Evolutionary conservation across 169 alveolate genomes (phyloP), one percentile per base, ranked within the genome.

Genomic region (Cardiosporidium cionae): DNA sequence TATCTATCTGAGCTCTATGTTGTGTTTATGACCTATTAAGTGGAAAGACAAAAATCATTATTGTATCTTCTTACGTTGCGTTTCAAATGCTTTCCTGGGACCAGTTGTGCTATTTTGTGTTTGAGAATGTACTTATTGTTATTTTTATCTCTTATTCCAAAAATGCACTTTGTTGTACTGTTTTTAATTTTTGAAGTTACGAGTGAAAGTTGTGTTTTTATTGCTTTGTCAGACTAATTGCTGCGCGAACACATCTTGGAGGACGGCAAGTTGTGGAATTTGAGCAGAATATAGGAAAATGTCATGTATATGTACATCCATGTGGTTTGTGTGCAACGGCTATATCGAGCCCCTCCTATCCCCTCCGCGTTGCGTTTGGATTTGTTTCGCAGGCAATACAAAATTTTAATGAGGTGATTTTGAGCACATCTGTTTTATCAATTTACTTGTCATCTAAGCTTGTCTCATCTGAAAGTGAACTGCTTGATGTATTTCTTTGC

Each of bases 241-340:
- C 90, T 32, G 76, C 90, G 23, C 82, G 94, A 32, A 92, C 93
- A 2, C 92, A 87, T 0, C 85, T 73, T 29, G 97, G 96, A 4
- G 76, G 83, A 32, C 83, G 95, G 62, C 94, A 90, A 62, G 82
- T 88, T 3, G 91, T 92, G n/a, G 86, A 87, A 65, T 81, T 92
- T 54, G 94, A 91, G 37, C 84, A 90, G 23, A 86, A 88, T 28
- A 81, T 90, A 32, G 85, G 78, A 7, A 54, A 58, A 31, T 78
- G 84, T 65, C 81, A 66, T 74, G 79, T 73, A 28, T 84, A 67
- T 69, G 68, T 74, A 52, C 78, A 82, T 27, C 76, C 78, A 23
- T 69, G 65, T 58, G 90, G 90, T 3, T 68, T 84, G 7, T 84
- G 82, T 25, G 80, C 79, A 37, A 65, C 87, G 25, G 89, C 82